Evolutionary conservation across 73 alveolate species (phyloP), one percentile per base, ranked within the genome.

Genomic region (Paramecium octaurelia): DNA sequence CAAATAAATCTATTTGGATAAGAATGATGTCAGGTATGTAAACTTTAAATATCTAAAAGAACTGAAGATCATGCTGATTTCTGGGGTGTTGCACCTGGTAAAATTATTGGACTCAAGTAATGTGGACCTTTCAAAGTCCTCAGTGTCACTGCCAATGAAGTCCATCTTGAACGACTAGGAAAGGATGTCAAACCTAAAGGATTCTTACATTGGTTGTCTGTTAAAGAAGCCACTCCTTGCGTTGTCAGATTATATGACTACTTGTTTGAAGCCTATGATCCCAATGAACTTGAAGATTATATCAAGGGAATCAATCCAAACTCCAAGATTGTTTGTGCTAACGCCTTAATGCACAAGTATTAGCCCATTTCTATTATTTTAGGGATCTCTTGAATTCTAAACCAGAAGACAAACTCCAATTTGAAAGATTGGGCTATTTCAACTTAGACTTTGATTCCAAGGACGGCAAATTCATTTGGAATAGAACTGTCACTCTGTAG

Each of bases 371-470:
- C 27, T 42, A 59, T 58, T 40, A 27, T 58, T 69, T 44, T 21
- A 77, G 90, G 9, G 96, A 94, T 87, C 85, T 98, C 31, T 80
- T 93, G 34, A 93, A 89, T 21, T 88, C 96, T 43, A 96, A 98
- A 90, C 95, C 92, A 57, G 94, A 85, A 84, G 99, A 98, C 70
- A 97, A 97, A 85, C 96, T 96, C 98, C 97, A 98, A 95, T 98
- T 98, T 93, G 99, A 97, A 87, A 97, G 99, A 93, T 92, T 97
- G n/a, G 99, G 99, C 43, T 98, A 97, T 93, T 98, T 98, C 94
- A 98, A 95, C 58, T 95, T 97, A 85, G 99, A 98, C 91, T 94
- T 88, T 86, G 99, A 98, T 92, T 95, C 99, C 14, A 87, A 86
- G 23, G 96, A 96, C 12, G 93, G 95, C 10, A 93, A 93, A 58